phyloP scores from a whole-genome alignment of 345 rosid species.

The Melaleuca quinquenervia region DNA sequence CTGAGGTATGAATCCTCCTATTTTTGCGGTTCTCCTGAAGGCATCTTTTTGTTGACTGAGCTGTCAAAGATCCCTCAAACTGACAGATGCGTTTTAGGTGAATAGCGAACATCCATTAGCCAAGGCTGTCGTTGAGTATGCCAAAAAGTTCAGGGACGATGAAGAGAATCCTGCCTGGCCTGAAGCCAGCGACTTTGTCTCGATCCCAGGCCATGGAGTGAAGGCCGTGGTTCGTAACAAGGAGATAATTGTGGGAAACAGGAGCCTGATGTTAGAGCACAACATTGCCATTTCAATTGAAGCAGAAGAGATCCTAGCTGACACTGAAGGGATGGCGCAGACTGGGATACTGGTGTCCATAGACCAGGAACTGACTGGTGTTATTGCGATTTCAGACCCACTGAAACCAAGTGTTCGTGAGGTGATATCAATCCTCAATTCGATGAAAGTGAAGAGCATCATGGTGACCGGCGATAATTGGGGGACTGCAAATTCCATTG shows the following conservation, averaged over 20 bases:
- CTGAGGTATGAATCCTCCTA: constrained; percentile 44
- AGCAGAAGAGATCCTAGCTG: constrained; percentile 61
- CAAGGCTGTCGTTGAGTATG: constrained; percentile 77
- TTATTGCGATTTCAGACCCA: constrained; percentile 71
- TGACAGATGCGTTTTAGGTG: constrained; percentile 17
- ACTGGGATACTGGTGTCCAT: constrained; percentile 73
- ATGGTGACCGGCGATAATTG: constrained; percentile 96
- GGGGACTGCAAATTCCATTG: constrained; percentile 93
- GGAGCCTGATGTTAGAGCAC: constrained; percentile 43
- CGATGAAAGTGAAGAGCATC: constrained; percentile 70
- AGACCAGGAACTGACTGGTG: constrained; percentile 50
- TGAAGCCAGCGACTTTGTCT: constrained; percentile 61
- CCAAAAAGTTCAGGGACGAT: constrained; percentile 63
- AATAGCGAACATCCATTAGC: constrained; percentile 95
- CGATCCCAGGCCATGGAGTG: constrained; percentile 82
- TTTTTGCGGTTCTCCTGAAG: neutral
- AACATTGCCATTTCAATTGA: constrained; percentile 36
- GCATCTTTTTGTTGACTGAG: neutral
- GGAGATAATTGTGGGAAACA: constrained; percentile 77
- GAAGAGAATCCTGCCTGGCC: constrained; percentile 81
- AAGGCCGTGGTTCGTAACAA: constrained; percentile 48
- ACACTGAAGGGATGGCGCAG: constrained; percentile 71
- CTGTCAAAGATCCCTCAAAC: neutral
- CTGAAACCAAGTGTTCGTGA: constrained; percentile 61
- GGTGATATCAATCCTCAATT: constrained; percentile 67